Conservation (phyloP, 805 yeast species). For the Ogataea trehaloabstinens region DNA sequence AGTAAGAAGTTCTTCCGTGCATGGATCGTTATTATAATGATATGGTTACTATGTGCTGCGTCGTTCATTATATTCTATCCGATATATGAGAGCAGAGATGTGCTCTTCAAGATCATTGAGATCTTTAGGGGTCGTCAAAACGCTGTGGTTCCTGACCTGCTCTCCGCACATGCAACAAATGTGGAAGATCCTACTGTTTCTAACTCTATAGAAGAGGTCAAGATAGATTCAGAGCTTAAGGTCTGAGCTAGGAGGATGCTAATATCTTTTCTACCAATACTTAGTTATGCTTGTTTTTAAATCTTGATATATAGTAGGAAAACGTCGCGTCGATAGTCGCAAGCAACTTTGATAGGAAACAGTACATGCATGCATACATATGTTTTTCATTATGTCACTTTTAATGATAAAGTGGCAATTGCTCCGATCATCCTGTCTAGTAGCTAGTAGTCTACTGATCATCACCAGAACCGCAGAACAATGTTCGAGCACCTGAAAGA, state of each 20-base stretch:
- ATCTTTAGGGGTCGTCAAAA: slow-evolving; percentile 18
- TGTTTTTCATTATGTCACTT: no score
- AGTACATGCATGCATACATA: no score
- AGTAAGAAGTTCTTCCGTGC: slow-evolving; percentile 32
- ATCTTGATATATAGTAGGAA: no score
- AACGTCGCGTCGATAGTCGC: no score
- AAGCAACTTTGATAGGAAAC: no score
- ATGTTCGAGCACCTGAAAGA: slow-evolving; percentile 20
- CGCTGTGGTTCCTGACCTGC: slow-evolving; percentile 12
- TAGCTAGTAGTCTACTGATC: no score
- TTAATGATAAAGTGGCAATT: no score
- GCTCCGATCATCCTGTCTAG: no score
- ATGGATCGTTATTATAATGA: slow-evolving; percentile 34
- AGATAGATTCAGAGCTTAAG: slow-evolving; percentile 5
- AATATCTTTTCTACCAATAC: no score
- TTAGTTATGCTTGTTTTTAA: no score
- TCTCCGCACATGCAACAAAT: slow-evolving; percentile 16
- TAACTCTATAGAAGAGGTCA: slow-evolving; percentile 8
- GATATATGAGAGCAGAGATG: slow-evolving; percentile 33
- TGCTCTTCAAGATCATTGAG: slow-evolving; percentile 12
- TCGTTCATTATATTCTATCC: slow-evolving; percentile 32
- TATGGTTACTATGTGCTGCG: slow-evolving; percentile 34
- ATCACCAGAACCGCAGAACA: no score
- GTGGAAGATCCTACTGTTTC: background rate
- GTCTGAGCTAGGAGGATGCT: no score